These are phyloP conservation scores for Penicillium sclerotiorum DNA, from an alignment of 2,329 filamentous ascomycete species.

Conservation along the genomic window DNA sequence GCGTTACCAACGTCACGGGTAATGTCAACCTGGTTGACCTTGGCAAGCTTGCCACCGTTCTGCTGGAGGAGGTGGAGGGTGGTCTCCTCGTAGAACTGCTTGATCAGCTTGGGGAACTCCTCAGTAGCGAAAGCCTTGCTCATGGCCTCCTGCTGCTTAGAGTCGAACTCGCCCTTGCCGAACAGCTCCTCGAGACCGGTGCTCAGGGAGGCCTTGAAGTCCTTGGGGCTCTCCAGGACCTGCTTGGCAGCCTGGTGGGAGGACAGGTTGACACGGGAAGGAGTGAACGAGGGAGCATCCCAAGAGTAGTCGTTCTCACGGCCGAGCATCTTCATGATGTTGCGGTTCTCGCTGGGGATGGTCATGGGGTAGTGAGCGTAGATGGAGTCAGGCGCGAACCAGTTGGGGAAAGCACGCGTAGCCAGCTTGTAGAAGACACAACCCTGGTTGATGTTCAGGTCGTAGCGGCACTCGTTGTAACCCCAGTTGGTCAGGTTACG, in stretches of 20 bases:
- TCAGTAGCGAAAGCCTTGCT: constrained; percentile 62
- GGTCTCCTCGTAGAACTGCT: constrained; percentile 67
- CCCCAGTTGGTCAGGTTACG: constrained; percentile 82
- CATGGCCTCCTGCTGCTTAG: constrained; percentile 57
- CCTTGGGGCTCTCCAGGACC: constrained; percentile 62
- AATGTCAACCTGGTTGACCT: constrained; percentile 70
- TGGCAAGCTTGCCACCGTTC: constrained; percentile 66
- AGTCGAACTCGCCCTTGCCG: constrained; percentile 57
- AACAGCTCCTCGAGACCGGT: constrained; percentile 66
- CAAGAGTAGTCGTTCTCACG: constrained; percentile 72
- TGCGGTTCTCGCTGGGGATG: constrained; percentile 70
- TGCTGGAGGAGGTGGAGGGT: constrained; percentile 63
- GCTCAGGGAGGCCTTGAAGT: constrained; percentile 68
- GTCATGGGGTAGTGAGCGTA: constrained; percentile 78
- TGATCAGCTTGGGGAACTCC: constrained; percentile 64
- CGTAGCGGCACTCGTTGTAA: constrained; percentile 72
- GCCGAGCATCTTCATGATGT: constrained; percentile 68
- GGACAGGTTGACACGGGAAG: constrained; percentile 58
- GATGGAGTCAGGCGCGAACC: constrained; percentile 75
- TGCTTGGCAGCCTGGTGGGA: constrained; percentile 65
- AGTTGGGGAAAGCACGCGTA: constrained; percentile 75
- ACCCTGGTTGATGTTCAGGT: constrained; percentile 74
- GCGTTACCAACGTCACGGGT: constrained; percentile 60
- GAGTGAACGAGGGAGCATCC: constrained; percentile 58
- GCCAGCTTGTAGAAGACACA: constrained; percentile 86